These are phyloP conservation scores for Populus hybrid DNA, from an alignment of 441 rosid genomes.

Conservation along the genomic window DNA sequence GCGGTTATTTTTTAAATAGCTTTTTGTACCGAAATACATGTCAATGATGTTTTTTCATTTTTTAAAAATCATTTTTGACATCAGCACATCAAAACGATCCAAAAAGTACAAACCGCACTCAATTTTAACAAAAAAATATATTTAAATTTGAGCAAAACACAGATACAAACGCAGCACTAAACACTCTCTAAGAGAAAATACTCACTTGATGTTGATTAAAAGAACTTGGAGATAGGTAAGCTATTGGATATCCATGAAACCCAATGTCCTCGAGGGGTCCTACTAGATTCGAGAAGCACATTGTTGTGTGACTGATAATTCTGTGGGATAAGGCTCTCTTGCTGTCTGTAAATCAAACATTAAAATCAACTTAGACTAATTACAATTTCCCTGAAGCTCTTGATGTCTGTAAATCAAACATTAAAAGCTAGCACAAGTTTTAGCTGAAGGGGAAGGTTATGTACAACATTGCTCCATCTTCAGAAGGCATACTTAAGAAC, in stretches of 20 bases:
- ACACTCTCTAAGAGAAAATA: no score
- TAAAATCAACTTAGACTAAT: not conserved
- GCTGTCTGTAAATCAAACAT: conserved; percentile 6
- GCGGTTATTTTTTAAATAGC: no score
- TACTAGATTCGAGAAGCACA: conserved; percentile 24
- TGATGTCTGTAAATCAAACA: conserved; percentile 8
- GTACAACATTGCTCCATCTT: not conserved
- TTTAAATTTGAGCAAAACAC: no score
- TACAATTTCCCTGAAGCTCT: not conserved
- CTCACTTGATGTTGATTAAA: conserved; percentile 23
- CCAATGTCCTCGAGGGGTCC: conserved; percentile 27
- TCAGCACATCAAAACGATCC: no score
- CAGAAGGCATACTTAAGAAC: not conserved
- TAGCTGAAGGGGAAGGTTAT: not conserved
- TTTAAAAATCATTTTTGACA: no score
- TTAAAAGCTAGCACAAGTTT: not conserved
- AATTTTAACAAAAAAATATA: no score
- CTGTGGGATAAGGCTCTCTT: conserved; percentile 14
- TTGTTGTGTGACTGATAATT: conserved; percentile 16
- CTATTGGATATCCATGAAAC: conserved; percentile 19
- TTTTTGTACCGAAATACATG: no score
- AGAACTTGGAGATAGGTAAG: conserved; percentile 21
- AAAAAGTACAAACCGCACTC: no score
- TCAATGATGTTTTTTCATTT: no score
- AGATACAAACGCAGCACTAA: no score